Conservation (phyloP, 768 basidiomycete genomes). For the Paxillus ammoniavirescens region DNA sequence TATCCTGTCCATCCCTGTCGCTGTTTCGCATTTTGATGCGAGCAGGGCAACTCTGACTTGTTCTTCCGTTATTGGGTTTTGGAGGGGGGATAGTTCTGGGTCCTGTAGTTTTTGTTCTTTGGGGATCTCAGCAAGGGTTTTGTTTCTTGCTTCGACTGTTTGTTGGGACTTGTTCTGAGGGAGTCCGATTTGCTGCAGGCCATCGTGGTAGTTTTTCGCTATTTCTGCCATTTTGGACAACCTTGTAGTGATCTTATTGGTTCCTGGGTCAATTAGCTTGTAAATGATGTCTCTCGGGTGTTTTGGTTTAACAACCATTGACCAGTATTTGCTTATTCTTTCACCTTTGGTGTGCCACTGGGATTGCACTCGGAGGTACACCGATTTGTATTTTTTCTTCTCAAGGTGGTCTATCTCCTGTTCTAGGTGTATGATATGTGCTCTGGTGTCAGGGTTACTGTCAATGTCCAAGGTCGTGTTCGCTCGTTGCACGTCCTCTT, state of each 20-base stretch:
- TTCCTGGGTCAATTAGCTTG: conserved; percentile 1
- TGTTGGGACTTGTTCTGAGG: too few species aligned
- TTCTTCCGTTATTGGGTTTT: too few species aligned
- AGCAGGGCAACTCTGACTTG: too few species aligned
- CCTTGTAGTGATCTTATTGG: accelerated
- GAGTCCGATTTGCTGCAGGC: conserved; percentile 28
- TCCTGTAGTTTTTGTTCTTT: too few species aligned
- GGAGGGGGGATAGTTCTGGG: too few species aligned
- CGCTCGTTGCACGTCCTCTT: background rate
- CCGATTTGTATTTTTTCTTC: conserved; percentile 9
- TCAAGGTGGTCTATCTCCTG: background rate
- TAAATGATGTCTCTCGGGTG: conserved; percentile 19
- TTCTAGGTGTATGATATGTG: background rate
- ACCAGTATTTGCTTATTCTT: conserved; percentile 26
- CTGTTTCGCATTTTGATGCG: too few species aligned
- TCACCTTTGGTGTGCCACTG: conserved; percentile 3
- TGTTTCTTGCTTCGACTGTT: background rate
- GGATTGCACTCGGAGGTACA: background rate
- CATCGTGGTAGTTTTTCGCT: conserved; percentile 6
- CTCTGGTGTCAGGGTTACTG: background rate
- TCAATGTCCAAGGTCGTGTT: background rate
- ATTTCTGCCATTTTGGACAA: conserved; percentile 34
- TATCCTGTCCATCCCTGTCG: conserved; percentile 25
- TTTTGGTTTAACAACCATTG: background rate
- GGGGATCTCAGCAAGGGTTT: too few species aligned